Evolutionary conservation across 495 filamentous ascomycete genomes (phyloP).

Genomic region (Pyronema omphalodes): DNA sequence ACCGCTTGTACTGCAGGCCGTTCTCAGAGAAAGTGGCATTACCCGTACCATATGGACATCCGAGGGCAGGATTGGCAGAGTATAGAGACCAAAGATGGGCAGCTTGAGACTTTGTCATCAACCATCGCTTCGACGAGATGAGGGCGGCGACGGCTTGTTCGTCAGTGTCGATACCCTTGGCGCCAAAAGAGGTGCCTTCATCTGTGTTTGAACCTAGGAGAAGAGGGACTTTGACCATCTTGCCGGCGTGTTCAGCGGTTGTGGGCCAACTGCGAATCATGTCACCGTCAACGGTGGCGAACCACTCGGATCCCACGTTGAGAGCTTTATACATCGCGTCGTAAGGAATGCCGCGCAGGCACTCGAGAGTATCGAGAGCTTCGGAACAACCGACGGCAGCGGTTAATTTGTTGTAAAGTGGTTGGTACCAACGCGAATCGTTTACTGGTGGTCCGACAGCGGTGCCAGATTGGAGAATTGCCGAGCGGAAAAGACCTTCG

Average conservation of each 20-base stretch:
- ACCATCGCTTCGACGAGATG: constrained; percentile 15
- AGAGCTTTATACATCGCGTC: constrained; percentile 28
- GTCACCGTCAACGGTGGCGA: constrained; percentile 33
- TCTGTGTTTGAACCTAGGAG: constrained; percentile 33
- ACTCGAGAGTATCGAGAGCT: constrained; percentile 28
- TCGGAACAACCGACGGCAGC: constrained; percentile 26
- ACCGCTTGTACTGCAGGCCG: constrained; percentile 36
- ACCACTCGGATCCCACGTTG: constrained; percentile 25
- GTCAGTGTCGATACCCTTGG: constrained; percentile 30
- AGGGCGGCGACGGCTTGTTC: constrained; percentile 21
- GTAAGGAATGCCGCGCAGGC: constrained; percentile 32
- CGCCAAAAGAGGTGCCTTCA: constrained; percentile 32
- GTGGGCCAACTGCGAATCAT: constrained; percentile 30
- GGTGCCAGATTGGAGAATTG: constrained; percentile 32
- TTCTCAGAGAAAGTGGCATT: constrained; percentile 27
- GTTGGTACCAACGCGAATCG: constrained; percentile 25
- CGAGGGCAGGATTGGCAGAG: constrained; percentile 31
- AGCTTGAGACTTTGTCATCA: constrained; percentile 7
- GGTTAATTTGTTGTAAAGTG: constrained; percentile 28
- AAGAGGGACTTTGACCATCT: constrained; percentile 33
- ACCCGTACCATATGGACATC: constrained; percentile 29
- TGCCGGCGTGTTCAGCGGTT: constrained; percentile 23
- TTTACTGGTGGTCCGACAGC: constrained; percentile 26
- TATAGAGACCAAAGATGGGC: constrained; percentile 31
- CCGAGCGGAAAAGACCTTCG: constrained; percentile 29